Base-by-base conservation (phyloP, 805 yeast species). In the Komagataella pseudopastoris region DNA sequence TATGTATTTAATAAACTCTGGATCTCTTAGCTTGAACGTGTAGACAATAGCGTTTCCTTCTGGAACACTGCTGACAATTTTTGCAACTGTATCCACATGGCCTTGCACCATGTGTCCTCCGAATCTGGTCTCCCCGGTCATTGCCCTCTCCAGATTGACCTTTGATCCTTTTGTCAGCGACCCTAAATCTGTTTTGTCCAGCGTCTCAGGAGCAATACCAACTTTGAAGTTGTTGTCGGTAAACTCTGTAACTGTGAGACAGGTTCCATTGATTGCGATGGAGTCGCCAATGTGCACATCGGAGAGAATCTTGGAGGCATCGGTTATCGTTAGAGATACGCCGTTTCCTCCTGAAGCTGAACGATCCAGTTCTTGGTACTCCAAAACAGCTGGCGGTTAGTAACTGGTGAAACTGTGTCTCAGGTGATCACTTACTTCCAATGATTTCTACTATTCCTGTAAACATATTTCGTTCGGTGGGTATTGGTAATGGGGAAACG, bases 91-190 rank as follows among this genome's bases (percentile, higher is more conserved):
- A 64, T 93, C 99, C 24, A 93, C 88, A 69, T 93, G 99, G 5
- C 99, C 99, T 61, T 93, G 99, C 2, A 93, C 99, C 56, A 91
- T 79, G 66, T 93, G 99, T 0, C 99, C 99, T 22, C 99, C 99
- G 60, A 90, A 80, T 56, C 99, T 73, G 6, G 81, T 87, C 51
- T 86, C 88, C 12, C 71, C 73, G 2, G 81, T 72, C 36, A 93
- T 88, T 0, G 99, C 99, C 53, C 99, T 74, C 65, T 93, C 99
- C 55, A 91, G 71, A 63, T 93, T 91, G 18, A 93, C 96, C 53
- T 72, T 74, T 17, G 76, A 64, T 1, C 88, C 90, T 2, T 52
- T 49, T 20, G 58, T 62, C 64, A 91, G 74, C 7, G 66, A 66
- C 1, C 89, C 91, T 47, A 93, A 68, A 56, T 85, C 83, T 1